Base-by-base conservation (phyloP, 2,329 filamentous ascomycete species). In the Ophiocordyceps camponoti-saundersi region DNA sequence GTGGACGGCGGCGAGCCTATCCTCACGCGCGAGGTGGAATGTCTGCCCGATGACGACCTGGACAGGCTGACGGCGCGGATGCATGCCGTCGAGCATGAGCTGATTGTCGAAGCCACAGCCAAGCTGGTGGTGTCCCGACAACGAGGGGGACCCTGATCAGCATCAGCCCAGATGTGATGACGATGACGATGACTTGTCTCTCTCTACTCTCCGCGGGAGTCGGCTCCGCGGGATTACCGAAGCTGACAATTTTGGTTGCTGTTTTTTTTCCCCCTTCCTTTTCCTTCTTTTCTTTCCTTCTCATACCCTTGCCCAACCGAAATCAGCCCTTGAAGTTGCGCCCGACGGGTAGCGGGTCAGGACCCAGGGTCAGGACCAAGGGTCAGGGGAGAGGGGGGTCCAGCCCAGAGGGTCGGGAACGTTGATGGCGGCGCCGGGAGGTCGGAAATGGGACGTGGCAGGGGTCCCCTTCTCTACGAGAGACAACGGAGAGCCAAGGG, bases 1-100 rank as follows among this genome's bases (percentile, higher is more conserved):
- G 86, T 95, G 47, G 88, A 95, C 65, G 75, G 82, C 57, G 88
- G 88, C 2, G 69, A 75, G 52, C 80, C 85, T 11, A 82, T 94
- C 54, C 57, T 53, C 36, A 48, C 48, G 18, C 41, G 52, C 11
- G 50, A 56, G 48, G 49, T 95, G 22, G 70, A 77, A 48, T 78
- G 74, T n/a, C 40, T 42, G 53, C 69, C 75, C 44, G 79, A 77
- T 34, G 80, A 86, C 56, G 71, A 69, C 22, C 56, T 90, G 48
- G 72, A 78, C 32, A 72, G 74, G 45, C 69, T 95, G 26, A 74
- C 87, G 63, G 67, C 75, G 56, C 79, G 79, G 59, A 83, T 95
- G 51, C 87, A 95, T 62, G 63, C 64, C 20, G 70, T 79, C 29
- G 89, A 95, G 68, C 87, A 90, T 67, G 70, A 73, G 51, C 65